A percentile compares a stretch with the other conserved stretches of the same genome.
Conservation (phyloP, 192 early-diverging fungal species). For the Dispira simplex region DNA sequence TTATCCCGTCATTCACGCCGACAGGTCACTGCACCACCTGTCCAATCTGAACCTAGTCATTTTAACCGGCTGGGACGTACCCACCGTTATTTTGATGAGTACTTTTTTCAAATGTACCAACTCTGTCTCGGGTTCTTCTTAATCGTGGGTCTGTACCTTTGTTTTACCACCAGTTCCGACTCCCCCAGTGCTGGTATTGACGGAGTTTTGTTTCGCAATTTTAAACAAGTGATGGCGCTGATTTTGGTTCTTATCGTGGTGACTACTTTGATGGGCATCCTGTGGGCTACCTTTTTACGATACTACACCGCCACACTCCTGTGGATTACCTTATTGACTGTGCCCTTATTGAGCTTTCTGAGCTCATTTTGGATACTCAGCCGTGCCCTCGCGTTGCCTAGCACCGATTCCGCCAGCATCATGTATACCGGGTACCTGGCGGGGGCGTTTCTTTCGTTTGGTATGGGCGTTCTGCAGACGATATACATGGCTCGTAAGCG, state of each 20-base stretch:
- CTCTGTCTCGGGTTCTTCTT: not conserved
- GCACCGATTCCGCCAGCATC: not conserved
- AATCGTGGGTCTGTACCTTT: not conserved
- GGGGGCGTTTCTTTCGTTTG: slow-evolving; percentile 4
- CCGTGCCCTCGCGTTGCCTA: not conserved
- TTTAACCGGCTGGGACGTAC: not conserved
- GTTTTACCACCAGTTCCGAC: not conserved
- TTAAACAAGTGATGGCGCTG: slow-evolving; percentile 5
- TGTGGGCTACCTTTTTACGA: not conserved
- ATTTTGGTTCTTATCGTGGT: not conserved
- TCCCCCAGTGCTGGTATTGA: not conserved
- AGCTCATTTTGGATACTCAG: not conserved
- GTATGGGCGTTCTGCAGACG: not conserved
- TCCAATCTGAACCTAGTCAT: not conserved
- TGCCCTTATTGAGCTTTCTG: slow-evolving; percentile 2
- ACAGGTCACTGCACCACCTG: not conserved
- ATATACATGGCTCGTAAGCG: not conserved
- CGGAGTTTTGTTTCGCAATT: not conserved
- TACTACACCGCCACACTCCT: not conserved
- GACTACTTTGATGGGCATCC: not conserved
- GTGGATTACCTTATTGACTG: slow-evolving; percentile 1
- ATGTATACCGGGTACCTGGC: slow-evolving; percentile 1
- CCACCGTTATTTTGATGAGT: not conserved
- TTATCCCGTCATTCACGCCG: no score
- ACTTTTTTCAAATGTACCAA: not conserved